Conservation (phyloP, 2,329 filamentous ascomycete genomes). For the Parascedosporium putredinis region DNA sequence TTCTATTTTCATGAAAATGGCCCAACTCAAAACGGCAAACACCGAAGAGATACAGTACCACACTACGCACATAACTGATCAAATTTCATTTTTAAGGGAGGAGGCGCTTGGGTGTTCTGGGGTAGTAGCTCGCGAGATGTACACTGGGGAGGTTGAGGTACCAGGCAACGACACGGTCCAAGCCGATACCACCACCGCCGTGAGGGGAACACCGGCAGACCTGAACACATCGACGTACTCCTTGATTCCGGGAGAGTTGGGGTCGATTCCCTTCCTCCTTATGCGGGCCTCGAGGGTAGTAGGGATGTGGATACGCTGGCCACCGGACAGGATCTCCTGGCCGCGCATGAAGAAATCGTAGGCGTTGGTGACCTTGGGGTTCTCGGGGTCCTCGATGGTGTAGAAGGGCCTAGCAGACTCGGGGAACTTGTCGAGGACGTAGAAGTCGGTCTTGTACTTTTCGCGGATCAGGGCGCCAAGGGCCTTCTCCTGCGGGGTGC, state of each 20-base stretch:
- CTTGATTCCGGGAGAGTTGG: conserved; percentile 62
- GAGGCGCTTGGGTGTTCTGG: conserved; percentile 49
- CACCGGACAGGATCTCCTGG: conserved; percentile 86
- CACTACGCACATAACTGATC: neutral
- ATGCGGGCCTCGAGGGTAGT: conserved; percentile 68
- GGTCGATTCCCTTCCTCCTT: conserved; percentile 70
- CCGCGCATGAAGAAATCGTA: conserved; percentile 85
- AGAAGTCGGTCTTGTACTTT: conserved; percentile 93
- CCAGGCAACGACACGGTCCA: conserved; percentile 74
- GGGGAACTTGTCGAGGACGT: conserved; percentile 94
- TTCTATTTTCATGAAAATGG: conserved; percentile 3
- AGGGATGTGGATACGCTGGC: conserved; percentile 81
- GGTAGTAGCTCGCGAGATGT: conserved; percentile 47
- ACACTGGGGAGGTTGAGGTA: conserved; percentile 49
- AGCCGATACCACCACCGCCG: conserved; percentile 78
- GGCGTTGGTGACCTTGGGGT: conserved; percentile 55
- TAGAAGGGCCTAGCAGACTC: conserved; percentile 84
- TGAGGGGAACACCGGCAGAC: conserved; percentile 78
- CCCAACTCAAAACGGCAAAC: no score
- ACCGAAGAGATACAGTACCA: neutral
- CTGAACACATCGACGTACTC: conserved; percentile 79
- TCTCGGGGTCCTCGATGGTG: conserved; percentile 65
- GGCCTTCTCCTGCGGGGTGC: conserved; percentile 75
- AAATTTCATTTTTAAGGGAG: conserved; percentile 30
- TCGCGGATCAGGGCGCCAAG: conserved; percentile 75